A percentile compares a stretch with the other conserved stretches of the same genome.
phyloP scores from a whole-genome alignment of 2,329 filamentous ascomycete genomes.

The Scopulariopsis brevicaulis region DNA sequence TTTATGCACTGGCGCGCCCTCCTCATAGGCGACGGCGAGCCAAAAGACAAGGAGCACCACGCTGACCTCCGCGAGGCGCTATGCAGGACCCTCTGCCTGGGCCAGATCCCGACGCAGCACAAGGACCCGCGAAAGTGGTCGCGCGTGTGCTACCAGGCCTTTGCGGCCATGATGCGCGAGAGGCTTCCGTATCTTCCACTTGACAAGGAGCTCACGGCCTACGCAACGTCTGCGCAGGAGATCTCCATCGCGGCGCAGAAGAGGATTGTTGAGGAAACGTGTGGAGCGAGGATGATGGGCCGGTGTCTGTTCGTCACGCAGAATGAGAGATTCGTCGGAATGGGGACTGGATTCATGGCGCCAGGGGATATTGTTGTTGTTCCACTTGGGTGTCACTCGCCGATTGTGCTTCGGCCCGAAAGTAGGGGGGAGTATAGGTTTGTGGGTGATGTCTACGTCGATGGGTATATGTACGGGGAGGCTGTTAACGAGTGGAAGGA shows the following conservation, averaged over 20 bases:
- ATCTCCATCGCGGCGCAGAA: conserved; percentile 1
- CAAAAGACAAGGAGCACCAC: background rate
- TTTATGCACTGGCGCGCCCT: conserved; percentile 21
- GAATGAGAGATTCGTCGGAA: conserved; percentile 13
- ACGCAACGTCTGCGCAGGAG: background rate
- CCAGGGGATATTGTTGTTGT: conserved; percentile 18
- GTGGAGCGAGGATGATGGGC: conserved; percentile 10
- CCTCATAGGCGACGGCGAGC: conserved; percentile 9
- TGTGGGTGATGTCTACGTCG: conserved; percentile 21
- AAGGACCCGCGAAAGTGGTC: conserved; percentile 10
- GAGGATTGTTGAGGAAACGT: conserved; percentile 10
- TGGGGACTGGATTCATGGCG: conserved; percentile 19
- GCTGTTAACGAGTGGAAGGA: conserved; percentile 16
- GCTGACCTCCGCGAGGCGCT: conserved; percentile 13
- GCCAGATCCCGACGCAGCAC: conserved; percentile 9
- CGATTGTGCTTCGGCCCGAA: conserved; percentile 16
- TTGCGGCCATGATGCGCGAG: conserved; percentile 9
- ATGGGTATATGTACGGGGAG: conserved; percentile 21
- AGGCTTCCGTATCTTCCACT: conserved; percentile 10
- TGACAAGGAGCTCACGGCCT: conserved; percentile 6
- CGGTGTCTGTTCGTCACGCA: conserved; percentile 13
- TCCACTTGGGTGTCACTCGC: conserved; percentile 21
- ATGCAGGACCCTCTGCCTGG: conserved; percentile 17
- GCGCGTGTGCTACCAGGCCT: conserved; percentile 11
- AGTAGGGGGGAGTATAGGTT: conserved; percentile 15